Base-by-base conservation (phyloP, 192 early-diverging fungal species). In the Entomortierella beljakovae region DNA sequence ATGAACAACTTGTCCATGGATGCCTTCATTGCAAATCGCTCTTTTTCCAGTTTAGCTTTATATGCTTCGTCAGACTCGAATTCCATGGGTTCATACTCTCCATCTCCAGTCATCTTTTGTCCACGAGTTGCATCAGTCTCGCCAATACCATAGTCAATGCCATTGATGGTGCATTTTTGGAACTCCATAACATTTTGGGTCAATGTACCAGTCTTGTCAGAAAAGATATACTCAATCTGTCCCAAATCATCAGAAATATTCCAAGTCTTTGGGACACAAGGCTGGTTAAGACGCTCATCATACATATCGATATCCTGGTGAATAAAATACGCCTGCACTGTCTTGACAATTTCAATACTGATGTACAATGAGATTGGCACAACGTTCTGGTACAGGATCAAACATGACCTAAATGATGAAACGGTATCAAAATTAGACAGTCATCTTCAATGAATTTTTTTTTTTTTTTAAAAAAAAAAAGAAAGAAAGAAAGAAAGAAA, bases 151-250 rank as follows among this genome's bases (percentile, higher is more conserved):
- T 97, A 97, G 13, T 93, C 82, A 18, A 90, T 83, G 18, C 96
- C 97, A 32, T 90, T 90, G 53, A 96, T 95, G 0, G 94, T 92
- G 81, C 96, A 97, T 73, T 94, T 92, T 51, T 92, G 91, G 65
- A 96, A 97, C 81, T 94, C 94, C 97, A 99, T 99, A 9, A 96
- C 90, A 71, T 99, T 99, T 69, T 94, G 92, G 0, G 98, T 99
- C 43, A 99, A 80, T 2, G 98, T 99, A 9, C 98, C 97, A 0
- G 98, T 99, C 60, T 99, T 99, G 83, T 99, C 98, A 26, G 93
- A 94, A 71, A 99, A 98, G 15, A 98, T 89, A 83, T 98, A 98
- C 77, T 97, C 94, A 34, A 99, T 94, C 75, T 97, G 94, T 10
- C 96, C 96, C 11, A 99, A 81, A 77, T 99, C 96, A 64, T 99